These are phyloP conservation scores for Prunus mira DNA, from an alignment of 306 rosid genomes.

Conservation along the genomic window DNA sequence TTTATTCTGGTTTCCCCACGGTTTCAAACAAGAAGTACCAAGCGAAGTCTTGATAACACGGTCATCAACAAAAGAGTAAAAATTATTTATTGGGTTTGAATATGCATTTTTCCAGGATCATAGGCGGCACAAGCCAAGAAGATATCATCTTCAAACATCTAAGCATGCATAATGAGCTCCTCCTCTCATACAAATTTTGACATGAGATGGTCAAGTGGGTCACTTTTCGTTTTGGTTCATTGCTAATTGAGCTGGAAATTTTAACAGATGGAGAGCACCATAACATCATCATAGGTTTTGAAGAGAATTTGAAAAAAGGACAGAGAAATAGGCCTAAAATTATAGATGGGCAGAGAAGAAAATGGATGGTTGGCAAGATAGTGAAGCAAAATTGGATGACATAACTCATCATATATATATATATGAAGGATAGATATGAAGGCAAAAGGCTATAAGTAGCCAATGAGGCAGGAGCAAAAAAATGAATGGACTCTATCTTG, in stretches of 20 bases:
- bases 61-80: not conserved
- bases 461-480: not conserved
- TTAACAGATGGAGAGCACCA: not conserved
- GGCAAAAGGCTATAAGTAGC: not conserved
- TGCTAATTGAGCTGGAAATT: not conserved
- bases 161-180: not conserved
- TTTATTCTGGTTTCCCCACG: not conserved
- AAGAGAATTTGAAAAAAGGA: not conserved
- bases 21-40: not conserved
- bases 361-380: not conserved
- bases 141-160: not conserved
- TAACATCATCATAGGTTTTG: not conserved
- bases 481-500: not conserved
- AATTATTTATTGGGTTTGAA: not conserved
- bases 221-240: not conserved
- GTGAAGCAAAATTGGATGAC: not conserved
- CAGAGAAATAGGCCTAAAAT: not conserved
- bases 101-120: too few species aligned
- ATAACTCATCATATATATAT: not conserved
- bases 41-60: not conserved
- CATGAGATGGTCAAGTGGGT: not conserved
- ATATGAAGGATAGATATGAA: not conserved
- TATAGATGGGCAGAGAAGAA: not conserved
- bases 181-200: not conserved
- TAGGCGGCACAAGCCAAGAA: too few species aligned